phyloP scores from a whole-genome alignment of 2,329 filamentous ascomycete species.

The Neospermospora avenae region DNA sequence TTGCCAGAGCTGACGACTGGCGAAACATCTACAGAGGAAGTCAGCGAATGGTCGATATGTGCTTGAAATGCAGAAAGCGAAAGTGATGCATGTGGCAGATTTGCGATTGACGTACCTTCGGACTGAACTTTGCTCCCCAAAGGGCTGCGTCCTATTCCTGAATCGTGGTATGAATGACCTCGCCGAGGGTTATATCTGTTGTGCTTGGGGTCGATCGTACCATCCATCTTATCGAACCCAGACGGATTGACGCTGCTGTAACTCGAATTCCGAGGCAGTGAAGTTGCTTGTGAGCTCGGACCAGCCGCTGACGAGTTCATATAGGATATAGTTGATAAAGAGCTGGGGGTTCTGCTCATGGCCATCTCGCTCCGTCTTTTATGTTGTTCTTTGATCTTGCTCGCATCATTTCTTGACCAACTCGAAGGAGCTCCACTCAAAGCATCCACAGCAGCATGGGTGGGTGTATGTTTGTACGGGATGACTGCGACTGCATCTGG shows the following conservation, averaged over 20 bases:
- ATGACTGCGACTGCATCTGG: conserved; percentile 32
- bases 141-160: conserved; percentile 31
- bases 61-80: background rate
- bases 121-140: conserved; percentile 29
- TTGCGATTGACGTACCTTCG: conserved; percentile 26
- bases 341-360: conserved; percentile 26
- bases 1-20: conserved; percentile 29
- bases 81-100: background rate
- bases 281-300: conserved; percentile 14
- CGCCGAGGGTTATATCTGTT: conserved; percentile 17
- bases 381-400: conserved; percentile 34
- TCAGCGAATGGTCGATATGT: conserved; percentile 14
- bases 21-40: conserved; percentile 23
- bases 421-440: conserved; percentile 51
- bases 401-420: conserved; percentile 42
- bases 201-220: conserved; percentile 14
- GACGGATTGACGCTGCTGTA: conserved; percentile 31
- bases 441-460: conserved; percentile 58
- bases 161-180: conserved; percentile 30
- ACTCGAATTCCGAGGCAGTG: conserved; percentile 26
- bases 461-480: conserved; percentile 60
- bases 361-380: conserved; percentile 31
- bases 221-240: conserved; percentile 29
- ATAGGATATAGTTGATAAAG: conserved; percentile 24
- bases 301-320: conserved; percentile 14